Evolutionary conservation across 2,329 filamentous ascomycete species (phyloP), one percentile per base, ranked within the genome.

Genomic region (Fusarium hostae): DNA sequence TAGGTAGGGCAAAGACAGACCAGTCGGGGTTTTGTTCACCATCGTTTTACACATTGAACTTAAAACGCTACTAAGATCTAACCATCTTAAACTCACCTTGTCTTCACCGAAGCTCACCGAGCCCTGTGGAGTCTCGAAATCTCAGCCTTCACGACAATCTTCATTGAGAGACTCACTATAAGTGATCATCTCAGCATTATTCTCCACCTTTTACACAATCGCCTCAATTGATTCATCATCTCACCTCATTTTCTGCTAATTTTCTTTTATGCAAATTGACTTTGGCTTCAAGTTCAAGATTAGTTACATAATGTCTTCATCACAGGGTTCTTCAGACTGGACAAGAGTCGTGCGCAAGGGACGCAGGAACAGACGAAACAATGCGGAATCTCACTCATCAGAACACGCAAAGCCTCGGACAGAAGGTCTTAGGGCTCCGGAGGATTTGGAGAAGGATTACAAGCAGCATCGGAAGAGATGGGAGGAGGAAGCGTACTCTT

Each of bases 361-460:
- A 20, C 73, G 70, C 44, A 72, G 71, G 56, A 52, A 61, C 41
- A 63, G 67, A 47, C 44, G 50, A 41, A 45, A 40, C 9, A 37
- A 55, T 18, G 9, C 43, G 9, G 54, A 43, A 30, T 39, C 40
- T 58, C 32, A 40, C 7, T 26, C 52, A 6, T 48, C 40, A 4
- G 24, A 18, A 18, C 22, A 26, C 6, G 18, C 6, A 1, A 34
- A 34, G 13, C 54, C 54, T 9, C 28, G 20, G 40, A 34, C 22
- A 4, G 32, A 34, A n/a, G n/a, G 41, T 12, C 15, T 56, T 4
- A n/a, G 22, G 9, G 15, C 20, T 3, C 54, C 54, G 1, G 41
- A 26, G 54, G 79, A 79, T 13, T 76, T 82, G 28, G 67, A 72
- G 30, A 61, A 70, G 50, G 79, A 81, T 44, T 80, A 81, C 65